Conservation (phyloP, 495 filamentous ascomycete species). For the Tuber aestivum region DNA sequence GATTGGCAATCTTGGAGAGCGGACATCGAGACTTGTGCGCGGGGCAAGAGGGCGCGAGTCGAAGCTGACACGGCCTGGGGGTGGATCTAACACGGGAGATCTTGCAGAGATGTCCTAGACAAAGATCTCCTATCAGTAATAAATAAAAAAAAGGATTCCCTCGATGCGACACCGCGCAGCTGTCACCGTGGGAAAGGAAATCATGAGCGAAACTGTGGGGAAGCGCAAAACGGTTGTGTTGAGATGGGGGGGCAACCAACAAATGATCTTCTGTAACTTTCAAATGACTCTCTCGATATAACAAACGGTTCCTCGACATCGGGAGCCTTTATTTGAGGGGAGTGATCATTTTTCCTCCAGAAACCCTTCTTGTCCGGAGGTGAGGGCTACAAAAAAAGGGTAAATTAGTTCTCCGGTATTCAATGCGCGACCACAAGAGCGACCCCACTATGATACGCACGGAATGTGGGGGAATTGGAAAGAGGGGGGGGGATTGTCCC, state of each 20-base stretch:
- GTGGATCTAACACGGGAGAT: constrained; percentile 61
- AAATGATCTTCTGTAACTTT: constrained; percentile 94
- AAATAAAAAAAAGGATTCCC: constrained; percentile 7
- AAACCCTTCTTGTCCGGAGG: constrained; percentile 78
- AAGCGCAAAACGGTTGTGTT: background rate
- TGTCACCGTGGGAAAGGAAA: background rate
- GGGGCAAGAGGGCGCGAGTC: constrained; percentile 55
- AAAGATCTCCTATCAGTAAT: constrained; percentile 14
- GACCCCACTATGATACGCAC: constrained; percentile 8
- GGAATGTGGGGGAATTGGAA: constrained; percentile 5
- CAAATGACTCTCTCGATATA: constrained; percentile 95
- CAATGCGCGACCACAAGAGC: constrained; percentile 3
- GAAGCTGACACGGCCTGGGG: constrained; percentile 65
- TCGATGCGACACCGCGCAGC: background rate
- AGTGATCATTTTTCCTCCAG: constrained; percentile 69
- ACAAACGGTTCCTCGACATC: constrained; percentile 80
- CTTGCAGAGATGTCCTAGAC: constrained; percentile 83
- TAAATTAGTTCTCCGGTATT: constrained; percentile 14
- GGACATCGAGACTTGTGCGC: constrained; percentile 33
- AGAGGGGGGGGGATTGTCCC: constrained; percentile 31
- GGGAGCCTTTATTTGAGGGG: constrained; percentile 63
- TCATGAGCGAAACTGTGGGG: constrained; percentile 6
- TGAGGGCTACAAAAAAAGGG: constrained; percentile 59
- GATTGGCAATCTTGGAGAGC: constrained; percentile 30
- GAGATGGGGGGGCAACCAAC: constrained; percentile 51